A percentile compares a stretch with the other conserved stretches of the same genome.
Conservation (phyloP, 257 asterid genomes). For the Verbena officinalis region DNA sequence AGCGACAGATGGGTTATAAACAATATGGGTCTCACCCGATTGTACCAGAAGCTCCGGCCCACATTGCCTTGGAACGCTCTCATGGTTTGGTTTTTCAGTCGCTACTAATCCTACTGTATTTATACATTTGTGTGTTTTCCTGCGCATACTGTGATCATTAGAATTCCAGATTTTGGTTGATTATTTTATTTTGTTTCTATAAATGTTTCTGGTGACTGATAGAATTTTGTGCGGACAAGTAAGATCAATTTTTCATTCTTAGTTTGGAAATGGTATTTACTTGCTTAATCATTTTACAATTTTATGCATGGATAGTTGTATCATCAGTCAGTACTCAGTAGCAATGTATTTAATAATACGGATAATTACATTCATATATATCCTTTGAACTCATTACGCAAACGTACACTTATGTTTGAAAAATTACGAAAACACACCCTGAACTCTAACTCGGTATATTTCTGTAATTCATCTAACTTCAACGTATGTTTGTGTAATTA, state of each 20-base stretch:
- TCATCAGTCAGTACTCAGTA: neutral
- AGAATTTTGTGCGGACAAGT: neutral
- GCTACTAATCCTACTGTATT: neutral
- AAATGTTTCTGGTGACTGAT: neutral
- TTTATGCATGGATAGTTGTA: neutral
- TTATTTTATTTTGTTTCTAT: neutral
- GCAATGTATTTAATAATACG: constrained; percentile 10
- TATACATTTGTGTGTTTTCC: neutral
- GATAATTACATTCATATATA: too few relatives aligned
- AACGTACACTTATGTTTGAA: too few relatives aligned
- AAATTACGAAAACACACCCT: too few relatives aligned
- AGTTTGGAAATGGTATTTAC: neutral
- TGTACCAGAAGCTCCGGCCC: neutral
- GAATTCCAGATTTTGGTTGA: neutral
- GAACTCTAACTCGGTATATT: too few relatives aligned
- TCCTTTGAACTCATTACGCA: too few relatives aligned
- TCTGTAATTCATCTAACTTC: too few relatives aligned
- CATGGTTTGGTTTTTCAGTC: constrained; percentile 51
- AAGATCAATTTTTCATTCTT: neutral
- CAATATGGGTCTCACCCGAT: neutral
- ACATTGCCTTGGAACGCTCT: constrained; percentile 69
- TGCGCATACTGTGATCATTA: neutral
- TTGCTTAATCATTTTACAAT: neutral
- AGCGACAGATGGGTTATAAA: neutral
- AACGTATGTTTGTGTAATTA: too few relatives aligned